These are phyloP conservation scores for Nemania sp. DNA, from an alignment of 2,329 filamentous ascomycete genomes.

Conservation along the genomic window DNA sequence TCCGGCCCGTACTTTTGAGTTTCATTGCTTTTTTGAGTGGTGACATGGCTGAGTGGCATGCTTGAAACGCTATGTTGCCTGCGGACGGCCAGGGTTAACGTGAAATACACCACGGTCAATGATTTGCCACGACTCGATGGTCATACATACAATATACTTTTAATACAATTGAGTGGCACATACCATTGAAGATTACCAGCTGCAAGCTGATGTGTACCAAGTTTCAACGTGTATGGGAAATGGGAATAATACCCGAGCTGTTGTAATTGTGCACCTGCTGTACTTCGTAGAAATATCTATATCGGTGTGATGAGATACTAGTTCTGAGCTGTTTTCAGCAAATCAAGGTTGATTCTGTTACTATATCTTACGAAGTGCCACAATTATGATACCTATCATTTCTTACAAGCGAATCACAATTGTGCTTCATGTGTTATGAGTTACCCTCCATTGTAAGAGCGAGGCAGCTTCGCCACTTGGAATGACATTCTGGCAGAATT, in stretches of 20 bases:
- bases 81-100: conserved; percentile 1
- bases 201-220: not conserved
- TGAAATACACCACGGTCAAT: conserved; percentile 2
- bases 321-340: not conserved
- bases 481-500: not conserved
- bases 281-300: not conserved
- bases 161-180: not conserved
- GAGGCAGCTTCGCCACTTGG: not conserved
- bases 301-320: not conserved
- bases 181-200: not conserved
- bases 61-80: not conserved
- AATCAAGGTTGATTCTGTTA: not conserved
- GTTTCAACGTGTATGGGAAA: too few relatives aligned
- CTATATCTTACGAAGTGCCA: not conserved
- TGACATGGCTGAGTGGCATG: conserved; percentile 1
- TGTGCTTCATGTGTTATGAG: not conserved
- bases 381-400: not conserved
- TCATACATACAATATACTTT: not conserved
- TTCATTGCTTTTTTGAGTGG: not conserved
- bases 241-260: not conserved
- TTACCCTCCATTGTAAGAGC: not conserved
- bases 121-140: not conserved
- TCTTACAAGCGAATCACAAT: not conserved
- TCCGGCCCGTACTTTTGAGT: not conserved
- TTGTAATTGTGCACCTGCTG: not conserved